phyloP scores from a whole-genome alignment of 2,329 filamentous ascomycete species.

The Atkinsonella hypoxylon region DNA sequence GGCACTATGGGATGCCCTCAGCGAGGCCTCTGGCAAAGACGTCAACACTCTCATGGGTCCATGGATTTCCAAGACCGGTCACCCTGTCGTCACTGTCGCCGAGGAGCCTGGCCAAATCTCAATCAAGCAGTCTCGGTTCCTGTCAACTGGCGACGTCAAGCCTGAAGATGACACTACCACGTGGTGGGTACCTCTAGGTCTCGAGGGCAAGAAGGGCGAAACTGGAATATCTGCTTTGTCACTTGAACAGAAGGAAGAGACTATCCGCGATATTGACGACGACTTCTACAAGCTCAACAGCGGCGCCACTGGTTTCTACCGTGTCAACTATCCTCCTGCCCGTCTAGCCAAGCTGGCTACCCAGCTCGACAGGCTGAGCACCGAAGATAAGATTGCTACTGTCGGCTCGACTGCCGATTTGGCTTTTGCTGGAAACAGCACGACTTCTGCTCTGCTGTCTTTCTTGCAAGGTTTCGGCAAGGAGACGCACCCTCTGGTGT shows the following conservation, averaged over 20 bases:
- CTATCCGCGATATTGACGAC: constrained; percentile 59
- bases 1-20: constrained; percentile 81
- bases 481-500: constrained; percentile 79
- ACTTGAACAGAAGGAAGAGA: constrained; percentile 65
- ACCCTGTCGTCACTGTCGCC: constrained; percentile 76
- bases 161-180: constrained; percentile 80
- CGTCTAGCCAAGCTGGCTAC: constrained; percentile 70
- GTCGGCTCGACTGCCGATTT: constrained; percentile 83
- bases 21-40: constrained; percentile 76
- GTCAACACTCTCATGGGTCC: constrained; percentile 80
- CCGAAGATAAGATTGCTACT: constrained; percentile 85
- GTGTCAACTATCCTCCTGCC: constrained; percentile 83
- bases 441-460: constrained; percentile 67
- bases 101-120: constrained; percentile 76
- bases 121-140: constrained; percentile 77
- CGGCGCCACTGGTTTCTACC: constrained; percentile 77
- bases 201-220: constrained; percentile 62
- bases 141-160: constrained; percentile 83
- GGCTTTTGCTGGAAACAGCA: constrained; percentile 75
- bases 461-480: constrained; percentile 74
- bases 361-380: constrained; percentile 62
- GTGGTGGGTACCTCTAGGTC: constrained; percentile 89
- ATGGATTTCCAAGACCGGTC: constrained; percentile 94
- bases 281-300: constrained; percentile 92
- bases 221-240: constrained; percentile 52